phyloP scores from a whole-genome alignment of 768 basidiomycete genomes.

The Dacryopinax primogenitus region DNA sequence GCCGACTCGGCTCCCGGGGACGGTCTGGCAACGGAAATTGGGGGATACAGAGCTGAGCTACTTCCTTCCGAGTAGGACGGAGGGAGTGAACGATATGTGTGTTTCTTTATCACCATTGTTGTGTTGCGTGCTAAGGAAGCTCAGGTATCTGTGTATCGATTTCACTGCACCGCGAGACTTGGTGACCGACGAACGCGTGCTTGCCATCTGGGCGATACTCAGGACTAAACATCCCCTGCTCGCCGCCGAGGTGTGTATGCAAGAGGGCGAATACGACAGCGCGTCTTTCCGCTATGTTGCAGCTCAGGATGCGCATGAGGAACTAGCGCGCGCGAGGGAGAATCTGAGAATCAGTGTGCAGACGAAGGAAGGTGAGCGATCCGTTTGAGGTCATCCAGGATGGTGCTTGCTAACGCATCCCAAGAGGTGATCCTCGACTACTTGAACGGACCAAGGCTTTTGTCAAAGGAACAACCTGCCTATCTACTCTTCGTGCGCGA shows the following conservation, averaged over 20 bases:
- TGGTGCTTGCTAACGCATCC: slow-evolving; percentile 26
- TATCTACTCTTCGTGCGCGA: slow-evolving; percentile 36
- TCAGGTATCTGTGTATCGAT: slow-evolving; percentile 69
- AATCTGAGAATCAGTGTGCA: slow-evolving; percentile 41
- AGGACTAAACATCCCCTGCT: slow-evolving; percentile 59
- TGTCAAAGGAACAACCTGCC: slow-evolving; percentile 54
- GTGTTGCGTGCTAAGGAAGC: not conserved
- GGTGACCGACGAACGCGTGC: slow-evolving; percentile 38
- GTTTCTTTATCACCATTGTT: slow-evolving; percentile 17
- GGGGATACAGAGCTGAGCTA: slow-evolving; percentile 71
- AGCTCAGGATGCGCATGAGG: slow-evolving; percentile 34
- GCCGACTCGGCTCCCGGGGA: not conserved
- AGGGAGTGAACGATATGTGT: slow-evolving; percentile 79
- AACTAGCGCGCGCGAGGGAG: slow-evolving; percentile 36
- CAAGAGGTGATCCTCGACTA: slow-evolving; percentile 49
- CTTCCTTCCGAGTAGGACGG: slow-evolving; percentile 63
- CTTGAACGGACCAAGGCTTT: slow-evolving; percentile 62
- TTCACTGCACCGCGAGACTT: slow-evolving; percentile 39
- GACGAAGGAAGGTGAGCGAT: slow-evolving; percentile 41
- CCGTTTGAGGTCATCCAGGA: slow-evolving; percentile 8
- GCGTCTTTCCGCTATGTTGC: slow-evolving; percentile 38
- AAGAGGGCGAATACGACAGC: slow-evolving; percentile 39
- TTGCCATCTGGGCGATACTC: slow-evolving; percentile 57
- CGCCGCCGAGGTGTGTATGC: slow-evolving; percentile 48
- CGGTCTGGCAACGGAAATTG: slow-evolving; percentile 37